These are phyloP conservation scores for Blyttiomyces sp. DNA, from an alignment of 371 early-diverging fungal genomes.

Conservation along the genomic window DNA sequence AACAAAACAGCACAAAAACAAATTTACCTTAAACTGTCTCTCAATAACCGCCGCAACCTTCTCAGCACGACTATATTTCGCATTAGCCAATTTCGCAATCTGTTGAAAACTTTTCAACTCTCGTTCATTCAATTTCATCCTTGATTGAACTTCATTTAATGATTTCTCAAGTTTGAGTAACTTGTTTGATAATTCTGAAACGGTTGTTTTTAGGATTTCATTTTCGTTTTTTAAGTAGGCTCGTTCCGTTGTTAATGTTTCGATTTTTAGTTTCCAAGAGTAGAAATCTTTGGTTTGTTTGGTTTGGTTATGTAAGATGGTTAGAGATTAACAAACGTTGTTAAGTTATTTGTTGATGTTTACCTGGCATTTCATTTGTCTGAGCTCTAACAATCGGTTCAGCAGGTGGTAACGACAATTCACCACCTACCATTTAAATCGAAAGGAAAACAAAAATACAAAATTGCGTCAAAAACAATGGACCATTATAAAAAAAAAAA, in stretches of 20 bases:
- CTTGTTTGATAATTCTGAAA: too few species aligned
- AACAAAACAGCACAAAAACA: background rate
- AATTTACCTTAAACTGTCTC: constrained; percentile 36
- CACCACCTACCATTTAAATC: too few species aligned
- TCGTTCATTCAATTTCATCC: background rate
- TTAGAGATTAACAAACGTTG: too few species aligned
- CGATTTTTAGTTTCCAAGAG: constrained; percentile 43
- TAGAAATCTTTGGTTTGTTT: constrained; percentile 23
- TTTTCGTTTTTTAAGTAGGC: constrained; percentile 38
- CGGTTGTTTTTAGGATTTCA: constrained; percentile 25
- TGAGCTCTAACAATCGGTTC: too few species aligned
- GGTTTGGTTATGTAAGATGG: too few species aligned
- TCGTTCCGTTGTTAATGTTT: constrained; percentile 34
- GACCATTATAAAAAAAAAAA: too few species aligned
- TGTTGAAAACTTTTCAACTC: constrained; percentile 1
- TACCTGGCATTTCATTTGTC: background rate
- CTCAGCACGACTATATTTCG: constrained; percentile 21
- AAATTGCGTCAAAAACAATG: too few species aligned
- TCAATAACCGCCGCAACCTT: constrained; percentile 43
- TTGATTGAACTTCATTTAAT: too few species aligned
- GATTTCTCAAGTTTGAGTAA: too few species aligned
- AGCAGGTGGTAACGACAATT: too few species aligned
- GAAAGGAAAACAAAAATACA: too few species aligned
- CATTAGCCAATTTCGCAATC: constrained; percentile 3
- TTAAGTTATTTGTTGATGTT: too few species aligned